Conservation (phyloP, 768 basidiomycete genomes). For the Terana coerulea region DNA sequence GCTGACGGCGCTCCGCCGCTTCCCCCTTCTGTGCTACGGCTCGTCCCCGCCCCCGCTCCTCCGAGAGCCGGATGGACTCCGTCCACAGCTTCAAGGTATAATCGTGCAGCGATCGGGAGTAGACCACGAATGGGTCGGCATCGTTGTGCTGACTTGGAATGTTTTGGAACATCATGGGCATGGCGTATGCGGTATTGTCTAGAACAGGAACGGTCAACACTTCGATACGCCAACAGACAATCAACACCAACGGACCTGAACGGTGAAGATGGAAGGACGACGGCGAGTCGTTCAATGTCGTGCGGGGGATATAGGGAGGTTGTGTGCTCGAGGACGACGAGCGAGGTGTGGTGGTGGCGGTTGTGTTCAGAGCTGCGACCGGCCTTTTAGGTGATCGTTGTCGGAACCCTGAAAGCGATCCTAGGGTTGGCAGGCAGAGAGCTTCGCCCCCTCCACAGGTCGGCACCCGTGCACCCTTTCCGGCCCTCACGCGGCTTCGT, state of each 20-base stretch:
- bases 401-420: background rate
- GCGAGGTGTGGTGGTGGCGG: background rate
- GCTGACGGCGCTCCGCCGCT: too few relatives aligned
- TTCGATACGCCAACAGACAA: background rate
- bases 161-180: background rate
- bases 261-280: background rate
- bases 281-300: background rate
- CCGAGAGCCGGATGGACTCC: constrained; percentile 56
- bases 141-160: constrained; percentile 12
- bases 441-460: constrained; percentile 7
- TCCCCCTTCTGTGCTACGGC: background rate
- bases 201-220: background rate
- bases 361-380: background rate
- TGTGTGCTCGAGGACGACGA: background rate
- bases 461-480: background rate
- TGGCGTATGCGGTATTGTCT: background rate
- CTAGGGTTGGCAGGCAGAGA: background rate
- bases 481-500: background rate
- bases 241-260: background rate
- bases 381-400: constrained; percentile 5
- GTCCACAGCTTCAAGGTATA: constrained; percentile 68
- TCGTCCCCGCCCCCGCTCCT: constrained; percentile 35
- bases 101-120: constrained; percentile 62
- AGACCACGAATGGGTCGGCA: constrained; percentile 38
- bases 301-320: background rate